A percentile compares a stretch with the other conserved stretches of the same genome.
Conservation (phyloP, 1,284 basidiomycete species). For the Leccinum pallidistipes region DNA sequence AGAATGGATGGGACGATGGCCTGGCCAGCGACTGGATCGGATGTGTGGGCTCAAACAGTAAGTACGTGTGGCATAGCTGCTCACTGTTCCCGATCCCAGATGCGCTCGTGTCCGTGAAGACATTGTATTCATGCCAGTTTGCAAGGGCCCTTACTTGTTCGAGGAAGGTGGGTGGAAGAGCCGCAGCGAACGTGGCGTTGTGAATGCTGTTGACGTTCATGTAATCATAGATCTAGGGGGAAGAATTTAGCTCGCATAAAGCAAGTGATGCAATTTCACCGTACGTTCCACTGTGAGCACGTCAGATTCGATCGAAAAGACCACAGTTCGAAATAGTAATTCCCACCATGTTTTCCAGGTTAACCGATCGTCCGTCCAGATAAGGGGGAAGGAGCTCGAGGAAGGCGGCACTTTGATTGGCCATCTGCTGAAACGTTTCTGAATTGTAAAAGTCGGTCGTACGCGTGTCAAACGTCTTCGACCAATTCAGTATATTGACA, state of each 20-base stretch:
- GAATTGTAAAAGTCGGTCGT: constrained; percentile 56
- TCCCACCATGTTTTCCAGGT: constrained; percentile 64
- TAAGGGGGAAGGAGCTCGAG: constrained; percentile 53
- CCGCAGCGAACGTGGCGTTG: constrained; percentile 56
- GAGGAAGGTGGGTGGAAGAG: constrained; percentile 54
- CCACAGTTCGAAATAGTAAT: neutral
- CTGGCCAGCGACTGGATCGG: constrained; percentile 61
- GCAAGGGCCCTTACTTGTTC: constrained; percentile 65
- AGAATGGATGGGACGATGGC: constrained; percentile 66
- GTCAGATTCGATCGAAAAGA: constrained; percentile 9
- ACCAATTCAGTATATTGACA: neutral
- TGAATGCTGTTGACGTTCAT: constrained; percentile 76
- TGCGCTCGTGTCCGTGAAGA: constrained; percentile 60
- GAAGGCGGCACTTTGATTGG: constrained; percentile 52
- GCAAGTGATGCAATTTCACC: constrained; percentile 15
- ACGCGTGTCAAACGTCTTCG: constrained; percentile 52
- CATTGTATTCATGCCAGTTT: constrained; percentile 72
- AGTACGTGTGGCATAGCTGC: constrained; percentile 19
- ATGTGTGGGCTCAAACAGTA: constrained; percentile 8
- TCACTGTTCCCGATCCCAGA: constrained; percentile 72
- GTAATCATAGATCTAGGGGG: constrained; percentile 64
- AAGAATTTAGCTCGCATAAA: neutral
- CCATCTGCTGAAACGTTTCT: constrained; percentile 51
- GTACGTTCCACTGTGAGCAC: constrained; percentile 58
- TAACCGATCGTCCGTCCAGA: constrained; percentile 56